Evolutionary conservation across 192 early-diverging fungal genomes (phyloP), one percentile per base, ranked within the genome.

Genomic region (Cladochytrium replicatum): DNA sequence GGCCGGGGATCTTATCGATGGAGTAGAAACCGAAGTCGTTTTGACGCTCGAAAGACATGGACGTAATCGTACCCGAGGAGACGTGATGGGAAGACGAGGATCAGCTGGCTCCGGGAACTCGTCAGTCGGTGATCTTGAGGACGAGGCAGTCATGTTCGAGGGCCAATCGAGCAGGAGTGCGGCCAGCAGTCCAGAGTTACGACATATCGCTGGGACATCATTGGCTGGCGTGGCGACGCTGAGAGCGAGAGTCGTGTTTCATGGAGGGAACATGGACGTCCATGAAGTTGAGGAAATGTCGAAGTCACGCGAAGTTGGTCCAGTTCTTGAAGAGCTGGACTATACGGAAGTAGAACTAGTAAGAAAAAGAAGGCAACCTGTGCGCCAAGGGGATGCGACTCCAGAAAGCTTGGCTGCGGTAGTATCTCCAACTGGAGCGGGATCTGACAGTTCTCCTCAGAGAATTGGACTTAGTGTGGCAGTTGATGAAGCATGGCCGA

Each of bases 1-100:
- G 21, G 22, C 47, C 17, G 50, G 53, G 34, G 57, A 59, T 39
- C 21, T 59, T 27, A 45, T 43, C 7, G 57, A 59, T 32, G 32
- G 39, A 7, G 15, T 52, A 11, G 29, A 44, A 24, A 41, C 34
- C 5, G 29, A 52, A 11, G 50, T 52, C 6, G 43, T 46, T 6
- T 34, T 59, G 40, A 32, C n/a, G 2, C 29, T 59, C 19, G 46
- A 52, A 26, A 41, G 50, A 23, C 53, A n/a, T n/a, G n/a, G n/a
- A n/a, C n/a, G n/a, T n/a, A n/a, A n/a, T n/a, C n/a, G n/a, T n/a
- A n/a, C n/a, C n/a, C n/a, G n/a, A 43, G 50, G 41, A 41, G 41
- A 13, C 43, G 24, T 27, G 31, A 21, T 26, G 25, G 24, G 27
- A 34, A 6, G 32, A 43, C 19, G 30, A 53, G 25, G 27, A 30